A percentile compares a stretch with the other conserved stretches of the same genome.
These are phyloP conservation scores for Sedum album DNA, from an alignment of 164 flowering plant genomes.

Conservation along the genomic window DNA sequence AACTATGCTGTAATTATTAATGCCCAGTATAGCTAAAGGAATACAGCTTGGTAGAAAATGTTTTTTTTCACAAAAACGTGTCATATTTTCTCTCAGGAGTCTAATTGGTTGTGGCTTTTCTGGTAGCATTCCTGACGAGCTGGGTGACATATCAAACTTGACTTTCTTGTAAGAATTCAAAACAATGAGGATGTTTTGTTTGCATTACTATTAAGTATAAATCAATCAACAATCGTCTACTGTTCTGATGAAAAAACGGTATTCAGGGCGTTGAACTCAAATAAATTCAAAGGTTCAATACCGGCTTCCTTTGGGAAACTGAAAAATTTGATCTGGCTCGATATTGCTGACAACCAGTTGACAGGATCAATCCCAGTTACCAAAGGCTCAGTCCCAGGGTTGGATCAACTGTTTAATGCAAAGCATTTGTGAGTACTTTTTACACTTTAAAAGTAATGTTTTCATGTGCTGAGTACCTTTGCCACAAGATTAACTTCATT, in stretches of 20 bases:
- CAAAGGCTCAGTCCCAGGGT: constrained; percentile 43
- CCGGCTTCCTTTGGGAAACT: constrained; percentile 80
- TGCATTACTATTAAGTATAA: neutral
- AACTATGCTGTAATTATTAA: neutral
- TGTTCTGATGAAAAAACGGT: neutral
- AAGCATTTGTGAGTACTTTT: constrained; percentile 76
- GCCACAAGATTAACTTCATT: constrained; percentile 4
- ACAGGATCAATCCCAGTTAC: constrained; percentile 73
- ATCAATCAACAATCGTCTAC: neutral
- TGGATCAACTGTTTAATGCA: constrained; percentile 61
- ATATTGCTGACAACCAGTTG: constrained; percentile 80
- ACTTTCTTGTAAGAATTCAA: constrained; percentile 61
- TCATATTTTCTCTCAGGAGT: constrained; percentile 36
- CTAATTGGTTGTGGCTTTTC: constrained; percentile 77
- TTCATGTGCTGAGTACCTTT: neutral
- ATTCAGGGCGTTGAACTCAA: constrained; percentile 79
- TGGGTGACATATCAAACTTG: constrained; percentile 60
- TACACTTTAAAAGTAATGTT: neutral
- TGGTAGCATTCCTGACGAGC: constrained; percentile 61
- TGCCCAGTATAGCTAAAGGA: no score
- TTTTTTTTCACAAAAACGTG: neutral
- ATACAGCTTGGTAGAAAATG: neutral
- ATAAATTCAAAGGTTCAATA: constrained; percentile 65
- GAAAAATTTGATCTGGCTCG: constrained; percentile 78
- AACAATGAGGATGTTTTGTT: neutral